phyloP scores from a whole-genome alignment of 1,284 basidiomycete species.

The Mycena sp. region DNA sequence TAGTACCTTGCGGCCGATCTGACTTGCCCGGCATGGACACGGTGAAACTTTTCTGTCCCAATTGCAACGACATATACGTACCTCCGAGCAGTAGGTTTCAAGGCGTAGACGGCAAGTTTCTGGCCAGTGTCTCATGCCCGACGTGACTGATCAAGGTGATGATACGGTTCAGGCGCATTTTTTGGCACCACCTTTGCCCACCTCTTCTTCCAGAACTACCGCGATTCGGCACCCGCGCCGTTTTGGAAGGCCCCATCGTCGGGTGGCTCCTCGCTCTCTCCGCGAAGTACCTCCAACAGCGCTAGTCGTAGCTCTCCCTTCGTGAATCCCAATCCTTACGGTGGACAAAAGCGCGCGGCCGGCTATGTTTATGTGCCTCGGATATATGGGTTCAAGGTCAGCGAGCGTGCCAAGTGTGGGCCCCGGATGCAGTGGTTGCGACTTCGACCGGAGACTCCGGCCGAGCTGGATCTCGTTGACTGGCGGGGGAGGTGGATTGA shows the following conservation, averaged over 20 bases:
- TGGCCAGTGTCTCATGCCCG: conserved; percentile 1
- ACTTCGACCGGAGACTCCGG: conserved; percentile 80
- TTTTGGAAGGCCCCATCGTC: conserved; percentile 77
- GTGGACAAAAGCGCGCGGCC: conserved; percentile 86
- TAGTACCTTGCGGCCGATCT: conserved; percentile 95
- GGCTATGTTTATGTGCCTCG: conserved; percentile 91
- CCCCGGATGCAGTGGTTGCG: conserved; percentile 98
- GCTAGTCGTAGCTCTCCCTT: conserved; percentile 63
- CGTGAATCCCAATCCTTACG: conserved; percentile 85
- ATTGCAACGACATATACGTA: conserved; percentile 97
- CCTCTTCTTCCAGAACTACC: conserved; percentile 97
- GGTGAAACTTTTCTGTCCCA: conserved; percentile 98
- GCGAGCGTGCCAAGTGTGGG: conserved; percentile 86
- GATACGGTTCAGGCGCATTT: conserved; percentile 80
- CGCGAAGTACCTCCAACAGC: conserved; percentile 57
- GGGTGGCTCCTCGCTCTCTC: conserved; percentile 63
- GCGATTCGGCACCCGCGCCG: conserved; percentile 87
- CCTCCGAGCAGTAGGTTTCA: conserved; percentile 97
- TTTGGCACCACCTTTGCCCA: conserved; percentile 99
- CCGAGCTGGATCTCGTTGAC: conserved; percentile 88
- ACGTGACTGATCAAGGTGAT: conserved; percentile 29
- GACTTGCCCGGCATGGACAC: conserved; percentile 98
- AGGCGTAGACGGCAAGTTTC: conserved; percentile 88
- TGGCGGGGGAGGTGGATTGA: conserved; percentile 89
- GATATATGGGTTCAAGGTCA: conserved; percentile 94